These are phyloP conservation scores for Cryphonectria radicalis DNA, from an alignment of 2,329 filamentous ascomycete species.

Conservation along the genomic window DNA sequence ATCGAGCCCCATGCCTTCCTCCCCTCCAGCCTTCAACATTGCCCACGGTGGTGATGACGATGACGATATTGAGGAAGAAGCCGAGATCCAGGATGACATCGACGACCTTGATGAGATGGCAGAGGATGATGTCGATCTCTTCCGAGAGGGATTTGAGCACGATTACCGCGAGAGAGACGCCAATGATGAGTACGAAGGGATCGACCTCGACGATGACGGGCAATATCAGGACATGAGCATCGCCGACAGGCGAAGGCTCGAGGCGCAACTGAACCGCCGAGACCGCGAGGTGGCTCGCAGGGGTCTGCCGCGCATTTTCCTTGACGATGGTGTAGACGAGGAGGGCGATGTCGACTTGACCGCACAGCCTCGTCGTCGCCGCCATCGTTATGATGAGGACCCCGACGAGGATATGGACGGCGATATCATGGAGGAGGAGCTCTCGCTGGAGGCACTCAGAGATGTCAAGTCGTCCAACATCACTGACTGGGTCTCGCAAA, in stretches of 20 bases:
- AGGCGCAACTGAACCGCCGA: conserved; percentile 73
- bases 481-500: conserved; percentile 93
- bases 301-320: conserved; percentile 63
- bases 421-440: conserved; percentile 94
- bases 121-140: conserved; percentile 80
- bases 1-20: conserved; percentile 69
- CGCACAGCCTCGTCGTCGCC: conserved; percentile 79
- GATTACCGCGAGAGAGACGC: conserved; percentile 71
- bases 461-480: conserved; percentile 93
- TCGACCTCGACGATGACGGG: conserved; percentile 77
- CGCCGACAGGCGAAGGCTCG: conserved; percentile 69
- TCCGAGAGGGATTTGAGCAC: conserved; percentile 72
- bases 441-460: conserved; percentile 86
- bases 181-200: conserved; percentile 71
- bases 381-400: conserved; percentile 93
- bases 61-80: conserved; percentile 73
- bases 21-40: conserved; percentile 66
- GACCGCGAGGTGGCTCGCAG: conserved; percentile 72
- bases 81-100: conserved; percentile 70
- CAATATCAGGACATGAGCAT: conserved; percentile 73
- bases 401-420: conserved; percentile 89
- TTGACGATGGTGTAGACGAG: conserved; percentile 77
- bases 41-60: conserved; percentile 70
- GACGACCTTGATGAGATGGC: conserved; percentile 82
- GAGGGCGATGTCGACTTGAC: conserved; percentile 85